Base-by-base conservation (phyloP, 73 alveolate species). In the Paraurostyla sp. region DNA sequence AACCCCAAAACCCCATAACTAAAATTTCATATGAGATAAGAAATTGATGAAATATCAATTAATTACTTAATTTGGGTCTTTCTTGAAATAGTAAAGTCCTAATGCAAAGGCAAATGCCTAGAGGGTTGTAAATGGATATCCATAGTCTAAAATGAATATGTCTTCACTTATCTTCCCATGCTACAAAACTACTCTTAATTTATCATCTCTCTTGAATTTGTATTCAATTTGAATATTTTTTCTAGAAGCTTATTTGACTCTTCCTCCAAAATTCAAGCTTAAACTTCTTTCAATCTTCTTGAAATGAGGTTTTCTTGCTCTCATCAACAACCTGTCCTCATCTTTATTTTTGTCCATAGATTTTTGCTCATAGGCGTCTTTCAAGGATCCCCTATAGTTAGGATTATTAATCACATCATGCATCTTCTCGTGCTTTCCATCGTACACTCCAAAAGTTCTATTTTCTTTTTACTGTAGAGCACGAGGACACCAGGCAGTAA, bases 141-240 rank as follows among this genome's bases (percentile, higher is more conserved):
- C 73, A 75, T n/a, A 75, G 33, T 75, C 87, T 49, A 75, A 75
- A 48, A 50, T 48, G 33, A 11, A 75, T 1, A 50, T 50, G 48
- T 75, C 87, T 4, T 75, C 52, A 9, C 45, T 29, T 36, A 75
- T 11, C 73, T 75, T 75, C 9, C 87, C 87, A 75, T 75, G 87
- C 52, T 75, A 33, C 15, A 75, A 33, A 15, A 75, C 87, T 3
- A 29, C 54, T 48, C 73, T 75, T 6, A 27, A 9, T 49, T 49
- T 43, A 23, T 43, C 73, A 75, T 75, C 87, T 22, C 29, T 43
- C 73, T 49, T 75, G 33, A 75, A 75, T 49, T 75, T 75, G 18
- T 75, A 75, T 30, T 75, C 87, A 46, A 75, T 46, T 49, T 75
- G 75, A 13, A 75, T 49, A 33, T 75, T 75, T 32, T 75, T 75